Evolutionary conservation across 225 moss, liverwort and hornwort species (phyloP), one percentile per base, ranked within the genome.

Genomic region (Physcomitrium patens): DNA sequence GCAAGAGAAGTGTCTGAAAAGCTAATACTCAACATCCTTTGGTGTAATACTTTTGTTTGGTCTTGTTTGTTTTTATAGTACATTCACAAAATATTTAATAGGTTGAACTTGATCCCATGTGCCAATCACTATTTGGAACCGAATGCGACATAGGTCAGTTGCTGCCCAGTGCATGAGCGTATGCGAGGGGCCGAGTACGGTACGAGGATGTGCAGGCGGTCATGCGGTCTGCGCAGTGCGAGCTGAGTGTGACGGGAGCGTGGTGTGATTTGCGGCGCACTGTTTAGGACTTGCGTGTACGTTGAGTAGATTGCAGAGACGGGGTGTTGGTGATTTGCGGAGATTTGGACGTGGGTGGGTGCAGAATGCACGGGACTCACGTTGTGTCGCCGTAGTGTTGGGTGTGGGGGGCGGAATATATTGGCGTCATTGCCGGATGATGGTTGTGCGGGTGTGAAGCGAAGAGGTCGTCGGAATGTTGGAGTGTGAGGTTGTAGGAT

Each of bases 71-170:
- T 24, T 24, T 24, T 24, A 1, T 24, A 24, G 1, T 1, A 24
- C 1, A 1, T 24, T 1, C 1, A 24, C 24, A 24, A 24, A 24
- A 24, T n/a, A 24, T 24, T 24, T n/a, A n/a, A 24, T 1, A 24
- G 1, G 24, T 24, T 24, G 1, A 1, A 24, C 1, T 24, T 24
- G 24, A 24, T 24, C 1, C 24, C 24, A 24, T 24, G 24, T 24
- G 24, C 24, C 24, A 24, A 24, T 24, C 1, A 24, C 24, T 24
- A 24, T 24, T 95, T 76, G 99, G 93, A 70, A 95, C 95, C 43
- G 95, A 99, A 77, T 99, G 99, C 76, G 99, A 99, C 76, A 99
- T 99, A 81, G 99, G 97, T 97, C 79, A 82, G 82, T 77, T 68
- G 55, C 74, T 67, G 41, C 44, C 41, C 76, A 73, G 46, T 70